A percentile compares a stretch with the other conserved stretches of the same genome.
Evolutionary conservation across 2,329 filamentous ascomycete genomes (phyloP).

Genomic region (Cladobotryum mycophilum): DNA sequence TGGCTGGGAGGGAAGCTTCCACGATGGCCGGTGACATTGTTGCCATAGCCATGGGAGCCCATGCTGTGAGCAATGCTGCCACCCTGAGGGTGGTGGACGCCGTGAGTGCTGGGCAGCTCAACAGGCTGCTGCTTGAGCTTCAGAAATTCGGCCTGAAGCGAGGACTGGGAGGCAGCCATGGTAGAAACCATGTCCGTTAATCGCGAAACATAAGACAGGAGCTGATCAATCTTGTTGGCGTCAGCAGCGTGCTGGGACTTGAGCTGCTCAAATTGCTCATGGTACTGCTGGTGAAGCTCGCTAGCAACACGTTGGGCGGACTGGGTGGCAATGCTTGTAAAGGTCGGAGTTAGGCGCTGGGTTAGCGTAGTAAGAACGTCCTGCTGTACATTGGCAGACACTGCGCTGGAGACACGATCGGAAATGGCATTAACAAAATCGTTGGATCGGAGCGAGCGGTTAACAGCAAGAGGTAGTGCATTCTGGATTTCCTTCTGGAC

Average conservation of each 20-base stretch:
- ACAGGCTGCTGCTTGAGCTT: conserved; percentile 48
- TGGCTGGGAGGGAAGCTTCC: conserved; percentile 30
- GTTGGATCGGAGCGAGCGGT: conserved; percentile 56
- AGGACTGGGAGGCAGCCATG: conserved; percentile 62
- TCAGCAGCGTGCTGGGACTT: conserved; percentile 46
- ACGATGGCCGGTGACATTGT: conserved; percentile 23
- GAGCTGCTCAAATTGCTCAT: conserved; percentile 45
- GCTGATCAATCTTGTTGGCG: conserved; percentile 62
- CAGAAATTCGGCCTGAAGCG: conserved; percentile 60
- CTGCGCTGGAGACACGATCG: conserved; percentile 62
- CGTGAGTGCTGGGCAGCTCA: conserved; percentile 32
- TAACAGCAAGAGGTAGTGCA: conserved; percentile 58
- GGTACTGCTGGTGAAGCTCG: conserved; percentile 60
- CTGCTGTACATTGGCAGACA: conserved; percentile 63
- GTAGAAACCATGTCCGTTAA: conserved; percentile 63
- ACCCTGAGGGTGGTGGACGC: conserved; percentile 17
- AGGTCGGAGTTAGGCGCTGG: conserved; percentile 57
- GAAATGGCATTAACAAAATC: conserved; percentile 64
- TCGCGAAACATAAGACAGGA: conserved; percentile 60
- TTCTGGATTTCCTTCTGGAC: conserved; percentile 69
- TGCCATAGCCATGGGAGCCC: conserved; percentile 24
- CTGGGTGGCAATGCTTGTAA: conserved; percentile 58
- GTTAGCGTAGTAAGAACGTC: conserved; percentile 58
- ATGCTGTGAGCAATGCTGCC: conserved; percentile 17
- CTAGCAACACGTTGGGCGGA: conserved; percentile 61